Evolutionary conservation across 495 filamentous ascomycete genomes (phyloP).

Genomic region (Letharia lupina): DNA sequence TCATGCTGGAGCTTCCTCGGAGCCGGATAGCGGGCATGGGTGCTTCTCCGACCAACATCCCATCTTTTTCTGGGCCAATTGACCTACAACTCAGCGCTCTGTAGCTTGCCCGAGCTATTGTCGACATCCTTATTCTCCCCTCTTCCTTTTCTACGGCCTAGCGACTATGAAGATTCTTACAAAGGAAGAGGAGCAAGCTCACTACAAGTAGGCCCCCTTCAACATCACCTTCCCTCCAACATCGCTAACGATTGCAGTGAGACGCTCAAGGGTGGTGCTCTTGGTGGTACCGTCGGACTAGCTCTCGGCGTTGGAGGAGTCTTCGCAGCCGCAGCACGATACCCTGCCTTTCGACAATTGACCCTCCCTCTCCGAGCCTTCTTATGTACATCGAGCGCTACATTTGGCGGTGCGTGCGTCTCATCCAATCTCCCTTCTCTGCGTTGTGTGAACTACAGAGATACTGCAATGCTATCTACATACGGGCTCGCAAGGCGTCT

Average conservation of each 20-base stretch:
- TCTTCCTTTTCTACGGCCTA: background rate
- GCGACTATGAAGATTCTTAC: slow-evolving; percentile 84
- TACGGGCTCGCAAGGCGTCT: background rate
- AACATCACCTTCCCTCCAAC: background rate
- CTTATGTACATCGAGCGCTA: slow-evolving; percentile 72
- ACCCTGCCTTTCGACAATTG: slow-evolving; percentile 63
- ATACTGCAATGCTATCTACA: background rate
- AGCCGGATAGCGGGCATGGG: background rate
- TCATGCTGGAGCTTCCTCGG: too few relatives aligned
- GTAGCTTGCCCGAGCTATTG: background rate
- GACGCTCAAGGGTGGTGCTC: slow-evolving; percentile 68
- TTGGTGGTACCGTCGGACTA: slow-evolving; percentile 61
- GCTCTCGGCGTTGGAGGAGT: slow-evolving; percentile 57
- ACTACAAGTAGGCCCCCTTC: slow-evolving; percentile 45
- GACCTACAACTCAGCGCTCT: background rate
- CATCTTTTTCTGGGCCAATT: background rate
- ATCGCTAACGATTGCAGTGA: slow-evolving; percentile 41
- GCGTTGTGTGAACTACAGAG: too few relatives aligned
- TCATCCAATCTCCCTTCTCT: background rate
- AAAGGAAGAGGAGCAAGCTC: slow-evolving; percentile 75
- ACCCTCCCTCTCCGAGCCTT: slow-evolving; percentile 86
- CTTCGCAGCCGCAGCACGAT: slow-evolving; percentile 50
- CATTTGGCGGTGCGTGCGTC: slow-evolving; percentile 57
- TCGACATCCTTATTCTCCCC: background rate
- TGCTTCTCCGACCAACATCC: too few relatives aligned